These are phyloP conservation scores for Pseudogymnoascus sp. DNA, from an alignment of 2,329 filamentous ascomycete species.

Conservation along the genomic window DNA sequence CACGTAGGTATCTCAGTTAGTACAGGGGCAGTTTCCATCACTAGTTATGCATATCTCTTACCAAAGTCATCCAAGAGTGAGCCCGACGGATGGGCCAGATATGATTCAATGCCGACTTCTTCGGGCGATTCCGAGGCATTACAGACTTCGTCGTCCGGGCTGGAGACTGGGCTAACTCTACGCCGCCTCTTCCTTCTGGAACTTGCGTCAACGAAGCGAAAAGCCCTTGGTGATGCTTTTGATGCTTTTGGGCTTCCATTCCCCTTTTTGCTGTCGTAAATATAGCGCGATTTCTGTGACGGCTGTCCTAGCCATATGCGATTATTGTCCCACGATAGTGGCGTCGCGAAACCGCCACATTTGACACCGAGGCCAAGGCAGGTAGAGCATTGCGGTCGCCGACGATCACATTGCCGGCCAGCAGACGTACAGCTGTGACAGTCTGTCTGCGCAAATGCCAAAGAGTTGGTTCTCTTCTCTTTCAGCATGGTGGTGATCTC, in stretches of 20 bases:
- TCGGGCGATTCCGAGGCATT: not conserved
- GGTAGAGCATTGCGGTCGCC: conserved; percentile 19
- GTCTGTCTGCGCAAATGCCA: conserved; percentile 21
- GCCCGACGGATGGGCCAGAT: not conserved
- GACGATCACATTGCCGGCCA: conserved; percentile 21
- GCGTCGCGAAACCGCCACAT: conserved; percentile 16
- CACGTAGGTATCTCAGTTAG: not conserved
- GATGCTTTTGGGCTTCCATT: not conserved
- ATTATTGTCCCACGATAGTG: conserved; percentile 16
- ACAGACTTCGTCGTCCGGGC: not conserved
- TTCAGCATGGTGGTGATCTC: not conserved
- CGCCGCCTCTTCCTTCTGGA: conserved; percentile 5
- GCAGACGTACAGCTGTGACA: conserved; percentile 22
- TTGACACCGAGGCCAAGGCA: conserved; percentile 17
- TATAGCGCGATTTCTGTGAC: not conserved
- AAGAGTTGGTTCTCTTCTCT: conserved; percentile 27
- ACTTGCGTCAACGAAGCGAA: conserved; percentile 1
- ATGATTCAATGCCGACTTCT: not conserved
- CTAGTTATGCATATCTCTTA: not conserved
- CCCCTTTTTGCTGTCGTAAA: not conserved
- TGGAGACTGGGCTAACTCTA: not conserved
- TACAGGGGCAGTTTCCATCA: not conserved
- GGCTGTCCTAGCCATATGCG: conserved; percentile 8
- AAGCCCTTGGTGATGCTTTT: not conserved
- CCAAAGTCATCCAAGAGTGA: not conserved